Evolutionary conservation across 2,329 filamentous ascomycete genomes (phyloP).

Genomic region (Leptographium wingfieldii): DNA sequence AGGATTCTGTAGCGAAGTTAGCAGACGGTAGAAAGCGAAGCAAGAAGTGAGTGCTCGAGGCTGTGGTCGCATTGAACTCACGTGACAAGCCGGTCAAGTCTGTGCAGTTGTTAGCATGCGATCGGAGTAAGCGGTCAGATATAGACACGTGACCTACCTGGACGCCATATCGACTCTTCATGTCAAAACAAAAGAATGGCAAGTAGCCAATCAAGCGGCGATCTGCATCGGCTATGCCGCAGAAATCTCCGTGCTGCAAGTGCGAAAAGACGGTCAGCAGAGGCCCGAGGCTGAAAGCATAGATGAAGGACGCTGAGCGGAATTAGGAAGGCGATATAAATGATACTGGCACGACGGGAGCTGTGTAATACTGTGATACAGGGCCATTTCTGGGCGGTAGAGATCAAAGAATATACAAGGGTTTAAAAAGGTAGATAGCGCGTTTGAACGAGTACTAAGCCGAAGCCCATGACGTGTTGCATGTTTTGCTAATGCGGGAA

Average conservation of each 20-base stretch:
- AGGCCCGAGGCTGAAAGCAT: neutral
- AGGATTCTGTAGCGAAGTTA: constrained; percentile 52
- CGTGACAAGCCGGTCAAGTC: constrained; percentile 78
- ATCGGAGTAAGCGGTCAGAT: neutral
- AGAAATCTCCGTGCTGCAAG: neutral
- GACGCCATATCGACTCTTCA: constrained; percentile 40
- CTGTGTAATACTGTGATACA: neutral
- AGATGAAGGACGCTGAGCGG: neutral
- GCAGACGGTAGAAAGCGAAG: neutral
- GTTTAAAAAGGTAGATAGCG: neutral
- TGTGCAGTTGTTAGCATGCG: constrained; percentile 23
- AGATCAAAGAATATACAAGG: neutral
- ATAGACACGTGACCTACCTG: constrained; percentile 26
- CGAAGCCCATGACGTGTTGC: neutral
- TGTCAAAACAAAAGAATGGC: constrained; percentile 15
- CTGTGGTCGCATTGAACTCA: constrained; percentile 37
- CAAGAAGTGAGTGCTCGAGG: neutral
- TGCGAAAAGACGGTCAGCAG: neutral
- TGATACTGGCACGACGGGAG: neutral
- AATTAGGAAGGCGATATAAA: neutral
- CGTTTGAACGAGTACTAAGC: neutral
- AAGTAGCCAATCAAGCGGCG: constrained; percentile 7
- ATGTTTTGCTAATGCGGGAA: neutral
- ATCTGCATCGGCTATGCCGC: neutral
- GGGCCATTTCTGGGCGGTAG: neutral